Percentiles rank a stretch among this genome's conserved stretches.
phyloP scores from a whole-genome alignment of 73 alveolate species.

The Paramecium caudatum region DNA sequence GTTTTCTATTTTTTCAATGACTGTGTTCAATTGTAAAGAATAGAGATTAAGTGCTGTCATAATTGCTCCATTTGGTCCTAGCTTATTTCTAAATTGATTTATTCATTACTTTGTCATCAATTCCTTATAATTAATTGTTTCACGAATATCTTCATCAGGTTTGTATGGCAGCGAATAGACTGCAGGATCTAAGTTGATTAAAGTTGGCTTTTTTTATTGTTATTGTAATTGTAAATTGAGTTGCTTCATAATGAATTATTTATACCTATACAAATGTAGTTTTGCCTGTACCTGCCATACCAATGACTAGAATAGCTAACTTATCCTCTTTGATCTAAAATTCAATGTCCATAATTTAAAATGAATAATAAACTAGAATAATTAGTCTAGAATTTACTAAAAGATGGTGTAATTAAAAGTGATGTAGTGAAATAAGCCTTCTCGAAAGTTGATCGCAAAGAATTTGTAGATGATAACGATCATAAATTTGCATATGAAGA shows the following conservation, averaged over 20 bases:
- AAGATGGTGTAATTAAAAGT: background rate
- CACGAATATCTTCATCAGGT: conserved; percentile 95
- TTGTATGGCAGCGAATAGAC: conserved; percentile 89
- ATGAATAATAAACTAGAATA: conserved; percentile 55
- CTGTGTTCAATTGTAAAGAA: conserved; percentile 92
- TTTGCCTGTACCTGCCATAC: conserved; percentile 97
- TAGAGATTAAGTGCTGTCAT: conserved; percentile 95
- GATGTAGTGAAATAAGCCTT: background rate
- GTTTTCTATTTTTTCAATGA: conserved; percentile 71
- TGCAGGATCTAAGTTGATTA: conserved; percentile 97
- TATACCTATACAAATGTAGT: conserved; percentile 88
- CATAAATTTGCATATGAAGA: conserved; percentile 80
- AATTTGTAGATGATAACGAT: conserved; percentile 18
- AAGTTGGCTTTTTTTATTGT: conserved; percentile 79
- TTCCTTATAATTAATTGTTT: conserved; percentile 92
- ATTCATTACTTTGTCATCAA: conserved; percentile 87
- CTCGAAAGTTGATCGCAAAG: background rate
- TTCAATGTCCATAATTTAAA: conserved; percentile 40
- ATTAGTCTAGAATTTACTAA: background rate
- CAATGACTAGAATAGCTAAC: conserved; percentile 78
- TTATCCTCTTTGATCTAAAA: conserved; percentile 52
- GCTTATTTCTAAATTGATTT: conserved; percentile 39
- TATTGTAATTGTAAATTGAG: conserved; percentile 74
- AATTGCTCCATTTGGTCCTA: conserved; percentile 99
- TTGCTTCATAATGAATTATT: background rate